Conservation (phyloP, 208 protist genomes). For the Trypanosoma theileri region DNA sequence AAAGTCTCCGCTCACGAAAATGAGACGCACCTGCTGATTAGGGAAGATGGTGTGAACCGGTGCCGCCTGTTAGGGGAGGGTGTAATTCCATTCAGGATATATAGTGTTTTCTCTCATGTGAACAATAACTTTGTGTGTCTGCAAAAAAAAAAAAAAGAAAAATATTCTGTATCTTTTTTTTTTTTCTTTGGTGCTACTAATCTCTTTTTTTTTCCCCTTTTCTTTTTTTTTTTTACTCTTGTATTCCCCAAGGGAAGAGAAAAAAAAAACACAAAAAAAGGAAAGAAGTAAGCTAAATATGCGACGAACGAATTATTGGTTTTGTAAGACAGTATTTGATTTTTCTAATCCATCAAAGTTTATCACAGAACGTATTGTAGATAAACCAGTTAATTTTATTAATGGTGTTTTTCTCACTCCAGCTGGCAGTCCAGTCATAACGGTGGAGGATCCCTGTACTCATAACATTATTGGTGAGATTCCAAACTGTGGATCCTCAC, state of each 20-base stretch:
- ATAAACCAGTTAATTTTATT: slow-evolving; percentile 57
- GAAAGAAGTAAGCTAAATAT: slow-evolving; percentile 10
- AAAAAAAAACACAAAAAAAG: background rate
- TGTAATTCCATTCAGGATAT: too few species aligned
- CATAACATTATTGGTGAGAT: slow-evolving; percentile 59
- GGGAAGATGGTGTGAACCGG: too few species aligned
- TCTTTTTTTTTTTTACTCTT: slow-evolving; percentile 6
- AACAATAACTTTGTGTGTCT: too few species aligned
- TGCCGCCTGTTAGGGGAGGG: too few species aligned
- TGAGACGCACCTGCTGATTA: too few species aligned
- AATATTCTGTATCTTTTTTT: slow-evolving; percentile 27
- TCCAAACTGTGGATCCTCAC: slow-evolving; percentile 46
- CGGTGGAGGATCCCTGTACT: slow-evolving; percentile 81
- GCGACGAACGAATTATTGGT: background rate
- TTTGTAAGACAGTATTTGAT: slow-evolving; percentile 43
- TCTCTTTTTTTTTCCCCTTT: background rate
- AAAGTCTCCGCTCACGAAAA: slow-evolving; percentile 9
- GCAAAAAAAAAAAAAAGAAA: too few species aligned
- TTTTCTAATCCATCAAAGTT: slow-evolving; percentile 40
- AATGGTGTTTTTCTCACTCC: slow-evolving; percentile 56
- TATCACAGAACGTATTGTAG: slow-evolving; percentile 38
- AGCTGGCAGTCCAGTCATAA: slow-evolving; percentile 27
- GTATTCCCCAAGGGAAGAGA: background rate
- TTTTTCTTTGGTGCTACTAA: background rate
- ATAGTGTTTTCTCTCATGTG: too few species aligned